A percentile compares a stretch with the other conserved stretches of the same genome.
Evolutionary conservation across 208 protist species (phyloP).

Genomic region (Trichomonas tenax): DNA sequence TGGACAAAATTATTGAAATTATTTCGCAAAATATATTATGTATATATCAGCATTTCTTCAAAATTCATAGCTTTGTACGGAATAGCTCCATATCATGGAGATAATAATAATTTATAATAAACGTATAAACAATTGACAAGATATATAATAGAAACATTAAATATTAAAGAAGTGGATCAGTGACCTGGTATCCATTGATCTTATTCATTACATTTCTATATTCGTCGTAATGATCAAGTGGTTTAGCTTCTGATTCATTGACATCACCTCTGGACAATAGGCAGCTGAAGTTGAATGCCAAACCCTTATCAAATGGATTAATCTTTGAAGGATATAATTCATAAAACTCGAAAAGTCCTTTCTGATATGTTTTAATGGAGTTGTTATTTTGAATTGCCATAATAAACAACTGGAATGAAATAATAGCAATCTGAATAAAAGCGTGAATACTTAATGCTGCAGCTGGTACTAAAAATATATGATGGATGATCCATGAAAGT

Average conservation of each 20-base stretch:
- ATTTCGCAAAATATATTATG: too few relatives aligned
- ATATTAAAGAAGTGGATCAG: not conserved
- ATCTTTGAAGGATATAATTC: not conserved
- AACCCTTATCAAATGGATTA: not conserved
- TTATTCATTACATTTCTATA: not conserved
- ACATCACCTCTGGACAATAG: not conserved
- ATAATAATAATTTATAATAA: too few relatives aligned
- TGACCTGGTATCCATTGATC: not conserved
- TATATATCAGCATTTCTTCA: too few relatives aligned
- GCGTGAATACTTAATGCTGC: not conserved
- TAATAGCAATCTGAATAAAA: not conserved
- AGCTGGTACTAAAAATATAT: not conserved
- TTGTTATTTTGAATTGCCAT: not conserved
- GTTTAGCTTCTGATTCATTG: not conserved
- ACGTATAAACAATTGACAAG: too few relatives aligned
- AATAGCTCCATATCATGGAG: too few relatives aligned
- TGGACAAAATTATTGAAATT: too few relatives aligned
- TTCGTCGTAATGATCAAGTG: not conserved
- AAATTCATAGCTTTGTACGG: too few relatives aligned
- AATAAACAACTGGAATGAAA: not conserved
- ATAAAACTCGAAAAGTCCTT: not conserved
- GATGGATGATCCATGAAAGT: not conserved
- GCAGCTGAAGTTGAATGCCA: not conserved
- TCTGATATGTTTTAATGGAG: not conserved
- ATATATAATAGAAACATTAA: too few relatives aligned